These are phyloP conservation scores for Dactylellina parvicollis DNA, from an alignment of 2,329 filamentous ascomycete genomes.

Conservation along the genomic window DNA sequence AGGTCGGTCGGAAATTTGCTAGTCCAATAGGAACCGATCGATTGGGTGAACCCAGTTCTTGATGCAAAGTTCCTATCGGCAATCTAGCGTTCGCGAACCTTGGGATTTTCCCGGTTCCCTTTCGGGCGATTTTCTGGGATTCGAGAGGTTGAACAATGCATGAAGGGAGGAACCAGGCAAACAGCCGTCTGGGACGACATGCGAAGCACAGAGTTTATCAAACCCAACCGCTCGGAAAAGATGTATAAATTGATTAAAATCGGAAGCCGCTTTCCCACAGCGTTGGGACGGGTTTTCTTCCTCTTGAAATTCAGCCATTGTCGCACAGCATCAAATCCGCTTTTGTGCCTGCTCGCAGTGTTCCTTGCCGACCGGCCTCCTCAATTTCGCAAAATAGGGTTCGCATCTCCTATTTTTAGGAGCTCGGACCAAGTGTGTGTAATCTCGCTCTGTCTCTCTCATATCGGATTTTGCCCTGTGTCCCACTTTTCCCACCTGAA, in stretches of 20 bases:
- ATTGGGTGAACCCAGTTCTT: slow-evolving; percentile 53
- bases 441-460: slow-evolving; percentile 6
- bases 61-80: slow-evolving; percentile 53
- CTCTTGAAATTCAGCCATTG: slow-evolving; percentile 25
- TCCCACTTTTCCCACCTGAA: slow-evolving; percentile 31
- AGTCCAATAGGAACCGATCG: slow-evolving; percentile 53
- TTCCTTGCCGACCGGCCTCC: slow-evolving; percentile 37
- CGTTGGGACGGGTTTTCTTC: slow-evolving; percentile 2
- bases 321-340: slow-evolving; percentile 34
- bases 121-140: slow-evolving; percentile 50
- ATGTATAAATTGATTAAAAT: slow-evolving; percentile 21
- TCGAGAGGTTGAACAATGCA: slow-evolving; percentile 45
- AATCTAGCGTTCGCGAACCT: slow-evolving; percentile 54
- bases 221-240: slow-evolving; percentile 22
- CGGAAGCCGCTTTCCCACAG: neutral
- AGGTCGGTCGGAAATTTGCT: slow-evolving; percentile 51
- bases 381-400: slow-evolving; percentile 49
- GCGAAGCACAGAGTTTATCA: slow-evolving; percentile 20
- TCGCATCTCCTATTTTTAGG: slow-evolving; percentile 40
- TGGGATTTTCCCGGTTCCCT: slow-evolving; percentile 47
- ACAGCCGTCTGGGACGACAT: slow-evolving; percentile 32
- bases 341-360: neutral
- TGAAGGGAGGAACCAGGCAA: slow-evolving; percentile 15
- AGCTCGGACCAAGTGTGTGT: slow-evolving; percentile 17
- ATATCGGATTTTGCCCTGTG: slow-evolving; percentile 14